Percentiles rank a stretch among this genome's conserved stretches.
phyloP scores from a whole-genome alignment of 768 basidiomycete species.

The Gymnopilus dilepis region DNA sequence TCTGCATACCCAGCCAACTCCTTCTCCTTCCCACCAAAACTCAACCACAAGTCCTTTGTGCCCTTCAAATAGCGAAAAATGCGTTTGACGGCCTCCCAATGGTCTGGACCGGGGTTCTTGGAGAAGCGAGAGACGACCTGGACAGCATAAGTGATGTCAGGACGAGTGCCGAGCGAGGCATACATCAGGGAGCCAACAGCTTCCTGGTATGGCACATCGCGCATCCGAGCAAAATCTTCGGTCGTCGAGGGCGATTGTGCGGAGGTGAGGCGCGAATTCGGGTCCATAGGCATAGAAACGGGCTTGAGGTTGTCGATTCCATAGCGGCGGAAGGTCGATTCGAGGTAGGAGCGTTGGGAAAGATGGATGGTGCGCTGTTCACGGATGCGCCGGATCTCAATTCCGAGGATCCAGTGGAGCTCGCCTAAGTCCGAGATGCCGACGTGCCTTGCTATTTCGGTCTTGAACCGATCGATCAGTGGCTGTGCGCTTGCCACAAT shows the following conservation, averaged over 20 bases:
- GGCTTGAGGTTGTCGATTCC: too few relatives aligned
- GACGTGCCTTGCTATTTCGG: too few relatives aligned
- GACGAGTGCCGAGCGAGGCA: constrained; percentile 15
- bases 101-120: constrained; percentile 33
- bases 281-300: too few relatives aligned
- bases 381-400: too few relatives aligned
- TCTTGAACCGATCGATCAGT: too few relatives aligned
- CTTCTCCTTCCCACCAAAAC: constrained; percentile 23
- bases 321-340: too few relatives aligned
- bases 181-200: constrained; percentile 20
- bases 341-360: too few relatives aligned
- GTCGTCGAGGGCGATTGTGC: constrained; percentile 9
- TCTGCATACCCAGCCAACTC: constrained; percentile 28
- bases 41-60: constrained; percentile 25
- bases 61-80: constrained; percentile 42
- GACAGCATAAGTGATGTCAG: constrained; percentile 23
- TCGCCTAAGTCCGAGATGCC: too few relatives aligned
- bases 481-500: too few relatives aligned
- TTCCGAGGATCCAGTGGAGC: too few relatives aligned
- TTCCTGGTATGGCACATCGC: not conserved
- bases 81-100: constrained; percentile 43
- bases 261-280: too few relatives aligned
- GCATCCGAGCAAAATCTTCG: not conserved
- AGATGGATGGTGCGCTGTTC: too few relatives aligned
- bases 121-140: constrained; percentile 33